A percentile compares a stretch with the other conserved stretches of the same genome.
Conservation (phyloP, 768 basidiomycete species). For the Auriculariales sp. region DNA sequence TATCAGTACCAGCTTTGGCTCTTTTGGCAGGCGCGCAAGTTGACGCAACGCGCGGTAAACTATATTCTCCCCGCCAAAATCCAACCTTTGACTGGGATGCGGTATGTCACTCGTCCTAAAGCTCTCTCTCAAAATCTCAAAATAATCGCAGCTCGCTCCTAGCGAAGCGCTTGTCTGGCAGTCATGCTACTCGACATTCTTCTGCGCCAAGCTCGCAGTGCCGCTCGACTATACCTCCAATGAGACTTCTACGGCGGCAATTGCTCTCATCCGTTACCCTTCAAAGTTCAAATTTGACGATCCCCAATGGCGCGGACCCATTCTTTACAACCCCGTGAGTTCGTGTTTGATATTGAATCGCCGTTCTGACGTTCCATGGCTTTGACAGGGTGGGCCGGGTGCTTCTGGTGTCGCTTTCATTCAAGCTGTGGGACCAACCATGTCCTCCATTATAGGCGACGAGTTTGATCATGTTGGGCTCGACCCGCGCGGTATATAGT, state of each 20-base stretch:
- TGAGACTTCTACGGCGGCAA: constrained; percentile 3
- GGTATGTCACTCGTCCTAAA: too few species aligned
- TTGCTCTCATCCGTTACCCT: constrained; percentile 9
- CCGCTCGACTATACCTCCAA: constrained; percentile 10
- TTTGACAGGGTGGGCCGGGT: constrained; percentile 10
- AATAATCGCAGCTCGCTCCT: background rate
- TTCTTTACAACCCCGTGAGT: constrained; percentile 9
- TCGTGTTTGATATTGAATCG: background rate
- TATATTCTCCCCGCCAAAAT: too few species aligned
- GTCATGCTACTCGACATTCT: background rate
- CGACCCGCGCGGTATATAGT: constrained; percentile 14
- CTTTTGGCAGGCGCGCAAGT: too few species aligned
- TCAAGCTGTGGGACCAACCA: background rate
- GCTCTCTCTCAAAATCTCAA: too few species aligned
- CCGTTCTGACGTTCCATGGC: background rate
- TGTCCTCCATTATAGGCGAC: constrained; percentile 9
- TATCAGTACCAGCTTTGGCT: too few species aligned
- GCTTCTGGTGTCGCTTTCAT: constrained; percentile 8
- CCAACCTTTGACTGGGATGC: too few species aligned
- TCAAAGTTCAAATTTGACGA: constrained; percentile 7
- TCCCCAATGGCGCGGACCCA: constrained; percentile 9
- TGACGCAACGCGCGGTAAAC: too few species aligned
- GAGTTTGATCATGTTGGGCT: constrained; percentile 12
- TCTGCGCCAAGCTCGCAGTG: background rate
- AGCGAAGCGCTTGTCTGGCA: background rate